Conservation (phyloP, 2,329 filamentous ascomycete genomes). For the Neophaeococcomyces mojaviensis region DNA sequence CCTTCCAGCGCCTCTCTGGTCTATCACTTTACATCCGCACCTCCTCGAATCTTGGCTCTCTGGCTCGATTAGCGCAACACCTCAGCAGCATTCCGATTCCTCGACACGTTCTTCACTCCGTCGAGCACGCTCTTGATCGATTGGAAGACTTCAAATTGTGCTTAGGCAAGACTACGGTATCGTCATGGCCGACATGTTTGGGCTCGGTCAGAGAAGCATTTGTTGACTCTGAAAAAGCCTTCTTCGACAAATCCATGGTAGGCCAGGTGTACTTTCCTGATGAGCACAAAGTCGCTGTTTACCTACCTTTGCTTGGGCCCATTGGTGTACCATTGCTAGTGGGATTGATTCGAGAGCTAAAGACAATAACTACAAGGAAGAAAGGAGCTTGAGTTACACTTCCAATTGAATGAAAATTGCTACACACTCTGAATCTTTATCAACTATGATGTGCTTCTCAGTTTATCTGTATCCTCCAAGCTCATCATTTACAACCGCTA, state of each 20-base stretch:
- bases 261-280: constrained; percentile 97
- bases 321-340: constrained; percentile 84
- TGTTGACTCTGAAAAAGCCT: constrained; percentile 81
- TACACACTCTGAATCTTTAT: too few relatives aligned
- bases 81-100: constrained; percentile 89
- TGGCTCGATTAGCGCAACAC: constrained; percentile 75
- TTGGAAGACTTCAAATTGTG: constrained; percentile 47
- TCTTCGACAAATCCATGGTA: constrained; percentile 99
- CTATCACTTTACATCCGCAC: constrained; percentile 80
- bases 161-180: constrained; percentile 29
- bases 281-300: constrained; percentile 96
- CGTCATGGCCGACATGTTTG: constrained; percentile 59
- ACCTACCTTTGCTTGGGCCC: constrained; percentile 81
- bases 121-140: constrained; percentile 69
- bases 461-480: too few relatives aligned
- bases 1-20: constrained; percentile 75
- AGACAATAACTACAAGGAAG: constrained; percentile 39
- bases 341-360: constrained; percentile 73
- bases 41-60: constrained; percentile 85
- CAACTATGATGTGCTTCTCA: too few relatives aligned
- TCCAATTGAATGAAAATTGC: too few relatives aligned
- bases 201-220: constrained; percentile 78
- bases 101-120: constrained; percentile 73
- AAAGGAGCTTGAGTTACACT: neutral
- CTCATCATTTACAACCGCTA: too few relatives aligned